Base-by-base conservation (phyloP, 495 filamentous ascomycete genomes). In the Talaromyces liani region DNA sequence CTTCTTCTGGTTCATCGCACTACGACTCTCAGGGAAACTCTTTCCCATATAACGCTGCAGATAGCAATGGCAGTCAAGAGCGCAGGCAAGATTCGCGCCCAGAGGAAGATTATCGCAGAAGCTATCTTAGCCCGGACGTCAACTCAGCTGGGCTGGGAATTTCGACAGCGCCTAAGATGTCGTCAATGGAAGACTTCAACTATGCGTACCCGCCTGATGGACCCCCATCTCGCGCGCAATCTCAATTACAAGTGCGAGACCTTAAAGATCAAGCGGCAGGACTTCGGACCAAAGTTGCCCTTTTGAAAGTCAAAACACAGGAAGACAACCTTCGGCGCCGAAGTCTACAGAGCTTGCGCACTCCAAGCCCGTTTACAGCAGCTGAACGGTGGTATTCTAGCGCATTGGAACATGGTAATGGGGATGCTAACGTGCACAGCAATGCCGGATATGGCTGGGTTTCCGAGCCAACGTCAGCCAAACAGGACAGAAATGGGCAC, bases 231-330 rank as follows among this genome's bases (percentile, higher is more conserved):
- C 77, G 78, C 10, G 73, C 78, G 2, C 78, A 80, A 60, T 79
- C 77, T 10, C 84, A 86, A 34, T 78, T 83, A 27, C 90, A 92
- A 68, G 91, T 96, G 75, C 84, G 89, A 25, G 90, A 91, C 69
- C 79, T 98, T 16, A 89, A 90, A 60, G 89, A 93, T 65, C 92
- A 98, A 76, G 94, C 98, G 89, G 88, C 93, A 66, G 92, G 92
- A 66, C 78, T 98, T 25, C 92, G 93, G 68, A 94, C 93, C 58
- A 91, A 92, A 67, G 91, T 98, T 22, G 96, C 93, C 4, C 88
- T 81, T 10, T 75, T 98, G 34, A 87, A 93, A 64, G 85, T 92
- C 66, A 89, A 92, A 71, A 88, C 89, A 5, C 85, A 90, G 57
- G 90, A 90, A 64, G 94, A 97, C 67, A 90, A 83, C 64, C 73